Evolutionary conservation across 495 filamentous ascomycete species (phyloP), one percentile per base, ranked within the genome.

Genomic region (Durotheca rogersii): DNA sequence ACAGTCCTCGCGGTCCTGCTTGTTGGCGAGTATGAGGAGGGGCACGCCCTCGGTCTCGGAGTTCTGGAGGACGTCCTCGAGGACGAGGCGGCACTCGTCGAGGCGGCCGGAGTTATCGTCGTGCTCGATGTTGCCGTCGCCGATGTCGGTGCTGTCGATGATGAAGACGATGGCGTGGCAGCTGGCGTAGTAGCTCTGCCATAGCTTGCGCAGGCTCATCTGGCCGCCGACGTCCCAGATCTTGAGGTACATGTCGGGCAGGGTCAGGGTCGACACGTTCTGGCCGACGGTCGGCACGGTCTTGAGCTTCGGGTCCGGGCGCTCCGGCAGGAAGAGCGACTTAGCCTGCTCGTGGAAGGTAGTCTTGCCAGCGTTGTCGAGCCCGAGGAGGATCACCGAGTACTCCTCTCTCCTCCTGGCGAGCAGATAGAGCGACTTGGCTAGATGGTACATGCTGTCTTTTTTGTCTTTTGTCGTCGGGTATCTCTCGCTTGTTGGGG

Each of bases 341-440:
- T 96, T 96, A 64, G 96, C 87, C 65, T 96, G 89, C 53, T 93
- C 89, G 69, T 96, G 90, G 67, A 98, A 90, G 10, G 93, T 98
- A 27, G 93, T 97, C 76, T 98, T 98, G 69, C 93, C 93, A 41
- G 93, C 93, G 62, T 96, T 96, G 73, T 98, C 93, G 65, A 98
- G 86, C 41, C 93, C 93, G 56, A 97, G 87, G 39, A 98, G 87
- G 50, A 98, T 85, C 59, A 97, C 87, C 25, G 93, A 96, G 77
- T 96, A 98, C 76, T 98, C 93, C 77, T 97, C 92, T 83, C 95
- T 96, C 68, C 88, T 90, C 10, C 91, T 97, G 44, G 90, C 90
- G 52, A 94, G 85, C 37, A 89, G 80, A 74, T 98, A 98, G 31
- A 98, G 75, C 54, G 88, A 89, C 72, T 96, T 96, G 63, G 90